phyloP scores from a whole-genome alignment of 1,284 basidiomycete genomes.

The Ceratobasidium sp. region DNA sequence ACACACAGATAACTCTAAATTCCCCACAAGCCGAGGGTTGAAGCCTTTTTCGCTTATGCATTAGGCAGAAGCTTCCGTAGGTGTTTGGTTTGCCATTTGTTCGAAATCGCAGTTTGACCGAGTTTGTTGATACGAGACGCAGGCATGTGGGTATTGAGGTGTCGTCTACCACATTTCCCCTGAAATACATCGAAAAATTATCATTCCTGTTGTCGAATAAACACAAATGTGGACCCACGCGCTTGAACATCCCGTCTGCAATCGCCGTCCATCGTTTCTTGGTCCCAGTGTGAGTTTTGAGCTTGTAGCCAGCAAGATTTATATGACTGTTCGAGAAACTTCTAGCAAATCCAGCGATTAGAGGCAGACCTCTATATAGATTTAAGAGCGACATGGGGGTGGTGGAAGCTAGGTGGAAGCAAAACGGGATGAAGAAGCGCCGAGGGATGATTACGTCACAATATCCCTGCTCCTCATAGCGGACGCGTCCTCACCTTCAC shows the following conservation, averaged over 20 bases:
- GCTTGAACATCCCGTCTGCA: slow-evolving; percentile 78
- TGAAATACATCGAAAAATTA: slow-evolving; percentile 54
- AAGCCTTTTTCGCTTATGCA: background rate
- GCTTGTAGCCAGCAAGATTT: slow-evolving; percentile 59
- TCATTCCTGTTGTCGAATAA: background rate
- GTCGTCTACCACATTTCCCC: slow-evolving; percentile 76
- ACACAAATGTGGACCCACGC: slow-evolving; percentile 62
- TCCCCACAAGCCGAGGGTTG: background rate
- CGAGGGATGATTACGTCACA: slow-evolving; percentile 35
- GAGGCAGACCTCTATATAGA: slow-evolving; percentile 64
- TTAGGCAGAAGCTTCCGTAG: slow-evolving; percentile 34
- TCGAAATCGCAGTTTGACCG: slow-evolving; percentile 73
- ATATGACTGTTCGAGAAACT: slow-evolving; percentile 19
- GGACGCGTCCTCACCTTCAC: slow-evolving; percentile 48
- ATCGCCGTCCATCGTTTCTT: slow-evolving; percentile 84
- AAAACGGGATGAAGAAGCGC: slow-evolving; percentile 62
- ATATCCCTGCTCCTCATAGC: slow-evolving; percentile 14
- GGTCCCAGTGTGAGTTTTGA: slow-evolving; percentile 82
- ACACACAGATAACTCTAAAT: background rate
- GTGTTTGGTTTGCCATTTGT: slow-evolving; percentile 34
- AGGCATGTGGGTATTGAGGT: slow-evolving; percentile 77
- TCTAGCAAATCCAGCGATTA: slow-evolving; percentile 59
- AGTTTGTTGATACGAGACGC: slow-evolving; percentile 74
- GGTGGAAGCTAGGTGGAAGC: slow-evolving; percentile 63
- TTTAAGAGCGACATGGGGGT: slow-evolving; percentile 81